A percentile compares a stretch with the other conserved stretches of the same genome.
These are phyloP conservation scores for Rhizopogon roseolus DNA, from an alignment of 768 basidiomycete species.

Conservation along the genomic window DNA sequence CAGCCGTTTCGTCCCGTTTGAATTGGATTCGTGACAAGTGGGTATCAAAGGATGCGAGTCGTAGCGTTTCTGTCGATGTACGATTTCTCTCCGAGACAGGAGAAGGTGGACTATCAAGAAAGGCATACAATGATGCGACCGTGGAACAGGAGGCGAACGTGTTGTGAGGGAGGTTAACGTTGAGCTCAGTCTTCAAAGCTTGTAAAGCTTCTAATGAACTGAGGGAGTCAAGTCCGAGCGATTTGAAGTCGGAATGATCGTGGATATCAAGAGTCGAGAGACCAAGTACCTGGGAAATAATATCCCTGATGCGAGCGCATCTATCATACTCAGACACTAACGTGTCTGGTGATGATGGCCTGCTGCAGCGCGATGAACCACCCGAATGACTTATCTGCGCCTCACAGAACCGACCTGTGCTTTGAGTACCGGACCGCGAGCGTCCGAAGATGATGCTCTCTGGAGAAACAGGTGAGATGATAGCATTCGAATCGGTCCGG, in stretches of 20 bases:
- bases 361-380: constrained; percentile 10
- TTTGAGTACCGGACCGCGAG: constrained; percentile 22
- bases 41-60: neutral
- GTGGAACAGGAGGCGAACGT: constrained; percentile 40
- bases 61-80: neutral
- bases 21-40: constrained; percentile 16
- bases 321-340: constrained; percentile 28
- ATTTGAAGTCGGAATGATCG: constrained; percentile 42
- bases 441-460: constrained; percentile 24
- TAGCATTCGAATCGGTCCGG: constrained; percentile 25
- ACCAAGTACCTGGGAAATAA: constrained; percentile 45
- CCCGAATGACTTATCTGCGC: constrained; percentile 4
- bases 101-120: constrained; percentile 4
- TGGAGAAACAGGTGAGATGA: constrained; percentile 19
- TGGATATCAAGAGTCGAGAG: constrained; percentile 25
- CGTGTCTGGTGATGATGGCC: constrained; percentile 33
- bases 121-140: constrained; percentile 16
- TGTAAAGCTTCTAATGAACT: constrained; percentile 58
- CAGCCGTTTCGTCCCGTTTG: constrained; percentile 26
- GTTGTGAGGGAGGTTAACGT: constrained; percentile 37
- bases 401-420: constrained; percentile 5
- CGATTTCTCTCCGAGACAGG: neutral
- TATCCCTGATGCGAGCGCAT: constrained; percentile 24
- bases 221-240: constrained; percentile 60
- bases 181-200: constrained; percentile 36